These are phyloP conservation scores for Sporothrix brunneoviolacea DNA, from an alignment of 2,329 filamentous ascomycete genomes.

Conservation along the genomic window DNA sequence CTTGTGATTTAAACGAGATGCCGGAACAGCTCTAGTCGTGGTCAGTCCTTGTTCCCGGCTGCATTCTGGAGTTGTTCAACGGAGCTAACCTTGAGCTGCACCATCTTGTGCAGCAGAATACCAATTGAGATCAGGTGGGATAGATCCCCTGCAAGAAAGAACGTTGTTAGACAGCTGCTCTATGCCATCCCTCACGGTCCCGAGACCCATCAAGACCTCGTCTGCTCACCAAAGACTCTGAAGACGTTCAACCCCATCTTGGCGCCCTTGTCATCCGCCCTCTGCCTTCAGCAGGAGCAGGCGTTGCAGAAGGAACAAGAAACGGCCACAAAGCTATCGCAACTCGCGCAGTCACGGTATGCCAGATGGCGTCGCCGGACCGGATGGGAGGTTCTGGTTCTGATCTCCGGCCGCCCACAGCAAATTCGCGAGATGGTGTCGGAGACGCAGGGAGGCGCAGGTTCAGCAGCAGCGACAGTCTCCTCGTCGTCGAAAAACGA, in stretches of 20 bases:
- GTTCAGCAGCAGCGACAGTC: no score
- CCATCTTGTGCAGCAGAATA: slow-evolving; percentile 96
- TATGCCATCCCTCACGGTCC: background rate
- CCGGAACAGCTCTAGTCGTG: slow-evolving; percentile 79
- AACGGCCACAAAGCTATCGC: no score
- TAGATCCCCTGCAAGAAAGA: slow-evolving; percentile 85
- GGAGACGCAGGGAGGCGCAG: no score
- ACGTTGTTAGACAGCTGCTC: background rate
- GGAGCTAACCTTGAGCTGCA: slow-evolving; percentile 78
- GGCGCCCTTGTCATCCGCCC: slow-evolving; percentile 18
- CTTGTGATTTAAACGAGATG: slow-evolving; percentile 98
- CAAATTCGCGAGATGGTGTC: no score
- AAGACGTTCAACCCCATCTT: slow-evolving; percentile 51
- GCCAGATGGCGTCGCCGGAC: no score
- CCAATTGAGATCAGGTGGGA: slow-evolving; percentile 92
- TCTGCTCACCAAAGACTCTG: slow-evolving; percentile 43
- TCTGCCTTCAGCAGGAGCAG: background rate
- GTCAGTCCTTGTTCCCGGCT: slow-evolving; percentile 10
- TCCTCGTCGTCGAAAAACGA: no score
- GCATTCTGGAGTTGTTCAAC: no score
- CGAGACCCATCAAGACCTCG: no score
- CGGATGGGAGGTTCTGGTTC: no score
- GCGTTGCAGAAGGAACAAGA: slow-evolving; percentile 1
- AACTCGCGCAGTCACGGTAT: no score
- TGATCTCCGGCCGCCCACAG: no score